These are phyloP conservation scores for Phialophora tarda DNA, from an alignment of 2,329 filamentous ascomycete species.

Conservation along the genomic window DNA sequence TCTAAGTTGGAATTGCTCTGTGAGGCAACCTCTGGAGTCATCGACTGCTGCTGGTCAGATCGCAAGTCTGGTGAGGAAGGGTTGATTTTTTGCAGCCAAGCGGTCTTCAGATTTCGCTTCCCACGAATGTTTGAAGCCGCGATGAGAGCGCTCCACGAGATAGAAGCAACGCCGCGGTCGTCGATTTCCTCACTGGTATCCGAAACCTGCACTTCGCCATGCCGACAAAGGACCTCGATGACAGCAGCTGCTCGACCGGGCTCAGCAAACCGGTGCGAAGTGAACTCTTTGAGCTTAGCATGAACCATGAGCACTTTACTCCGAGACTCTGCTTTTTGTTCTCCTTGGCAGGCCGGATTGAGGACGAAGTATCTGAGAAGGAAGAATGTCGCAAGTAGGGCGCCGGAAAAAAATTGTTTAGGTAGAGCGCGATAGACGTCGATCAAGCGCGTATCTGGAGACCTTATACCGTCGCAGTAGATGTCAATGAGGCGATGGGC, in stretches of 20 bases:
- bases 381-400: slow-evolving; percentile 19
- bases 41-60: background rate
- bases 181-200: slow-evolving; percentile 2
- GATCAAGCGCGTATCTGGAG: slow-evolving; percentile 10
- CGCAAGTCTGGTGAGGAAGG: slow-evolving; percentile 7
- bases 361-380: slow-evolving; percentile 25
- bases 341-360: slow-evolving; percentile 5
- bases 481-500: slow-evolving; percentile 23
- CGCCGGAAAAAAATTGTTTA: slow-evolving; percentile 14
- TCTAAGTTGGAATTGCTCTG: background rate
- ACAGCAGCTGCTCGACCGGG: slow-evolving; percentile 24
- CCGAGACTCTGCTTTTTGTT: slow-evolving; percentile 6
- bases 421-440: slow-evolving; percentile 16
- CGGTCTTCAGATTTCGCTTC: slow-evolving; percentile 10
- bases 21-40: background rate
- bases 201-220: background rate
- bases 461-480: slow-evolving; percentile 13
- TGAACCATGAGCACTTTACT: slow-evolving; percentile 22
- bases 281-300: slow-evolving; percentile 17
- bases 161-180: slow-evolving; percentile 11
- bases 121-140: slow-evolving; percentile 18
- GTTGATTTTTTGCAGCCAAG: slow-evolving; percentile 17
- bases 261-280: slow-evolving; percentile 18
- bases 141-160: slow-evolving; percentile 17
- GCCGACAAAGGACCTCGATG: slow-evolving; percentile 20